Evolutionary conservation across 2,329 filamentous ascomycete species (phyloP).

Genomic region (Lasiodiplodia sp.): DNA sequence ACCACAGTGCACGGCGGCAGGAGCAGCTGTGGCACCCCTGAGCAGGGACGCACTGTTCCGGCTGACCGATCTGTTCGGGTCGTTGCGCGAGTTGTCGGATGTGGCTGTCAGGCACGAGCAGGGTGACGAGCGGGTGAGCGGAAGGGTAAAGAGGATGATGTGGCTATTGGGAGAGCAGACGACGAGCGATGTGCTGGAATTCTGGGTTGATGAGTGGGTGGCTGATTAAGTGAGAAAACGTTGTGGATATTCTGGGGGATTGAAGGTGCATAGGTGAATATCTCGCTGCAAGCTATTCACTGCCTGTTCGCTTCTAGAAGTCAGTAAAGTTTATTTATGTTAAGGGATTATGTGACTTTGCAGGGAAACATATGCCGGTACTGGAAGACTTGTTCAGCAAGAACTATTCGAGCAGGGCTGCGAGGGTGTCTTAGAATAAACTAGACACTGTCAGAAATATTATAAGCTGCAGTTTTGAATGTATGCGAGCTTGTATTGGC

Average conservation of each 20-base stretch:
- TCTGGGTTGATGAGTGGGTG: conserved; percentile 44
- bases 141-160: conserved; percentile 32
- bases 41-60: not conserved
- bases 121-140: conserved; percentile 19
- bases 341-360: not conserved
- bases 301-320: not conserved
- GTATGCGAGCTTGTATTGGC: no score
- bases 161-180: conserved; percentile 36
- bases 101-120: conserved; percentile 32
- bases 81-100: conserved; percentile 41
- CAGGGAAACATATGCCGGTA: no score
- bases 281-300: not conserved
- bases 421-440: no score
- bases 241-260: not conserved
- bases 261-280: not conserved
- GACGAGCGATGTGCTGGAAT: conserved; percentile 39
- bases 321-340: not conserved
- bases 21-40: not conserved
- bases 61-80: conserved; percentile 44
- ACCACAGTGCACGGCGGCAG: conserved; percentile 40
- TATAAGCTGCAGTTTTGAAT: no score
- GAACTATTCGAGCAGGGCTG: no score
- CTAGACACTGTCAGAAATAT: no score
- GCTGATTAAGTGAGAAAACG: not conserved
- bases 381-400: no score